Base-by-base conservation (phyloP, 148 eudicot genomes). In the Silene latifolia region DNA sequence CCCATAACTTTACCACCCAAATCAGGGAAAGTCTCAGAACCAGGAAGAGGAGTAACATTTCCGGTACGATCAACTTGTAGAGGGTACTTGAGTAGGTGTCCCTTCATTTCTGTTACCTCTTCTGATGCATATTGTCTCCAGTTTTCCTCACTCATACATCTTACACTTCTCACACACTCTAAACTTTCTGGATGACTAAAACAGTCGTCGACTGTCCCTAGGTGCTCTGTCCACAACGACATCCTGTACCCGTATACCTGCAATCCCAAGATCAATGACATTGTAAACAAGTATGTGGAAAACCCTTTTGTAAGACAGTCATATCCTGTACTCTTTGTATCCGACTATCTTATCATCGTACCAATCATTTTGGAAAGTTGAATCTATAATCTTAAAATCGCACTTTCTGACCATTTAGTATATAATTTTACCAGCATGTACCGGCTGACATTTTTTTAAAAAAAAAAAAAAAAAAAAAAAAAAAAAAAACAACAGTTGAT, bases 171-270 rank as follows among this genome's bases (percentile, higher is more conserved):
- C 69, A 86, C 88, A n/a, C 96, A 91, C 18, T 88, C 93, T 0
- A 91, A 9, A 67, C 88, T 88, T 80, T 91, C 87, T 0, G 98
- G 98, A n/a, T 81, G 79, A 57, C 61, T 82, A 68, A 83, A 91
- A 69, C 78, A 79, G 17, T 80, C 82, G 65, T 90, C 96, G 0
- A 90, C 78, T 4, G 5, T 79, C 64, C 89, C 93, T 18, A 86
- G 75, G 83, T 94, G 97, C 76, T 94, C 98, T 12, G 95, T 93
- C 97, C 98, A 94, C 5, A 91, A 84, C 2, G 98, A 88, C 97
- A 89, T 93, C 62, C 97, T 85, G 66, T 89, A 91, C 44, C 98
- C 98, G 63, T 83, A 88, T 25, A 93, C 75, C 97, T 91, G 89
- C 76, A 85, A 62, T 56, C 71, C 24, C 17, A n/a, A 57, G 0